Evolutionary conservation across 225 moss, liverwort and hornwort species (phyloP), one percentile per base, ranked within the genome.

Genomic region (Ulota crispa): DNA sequence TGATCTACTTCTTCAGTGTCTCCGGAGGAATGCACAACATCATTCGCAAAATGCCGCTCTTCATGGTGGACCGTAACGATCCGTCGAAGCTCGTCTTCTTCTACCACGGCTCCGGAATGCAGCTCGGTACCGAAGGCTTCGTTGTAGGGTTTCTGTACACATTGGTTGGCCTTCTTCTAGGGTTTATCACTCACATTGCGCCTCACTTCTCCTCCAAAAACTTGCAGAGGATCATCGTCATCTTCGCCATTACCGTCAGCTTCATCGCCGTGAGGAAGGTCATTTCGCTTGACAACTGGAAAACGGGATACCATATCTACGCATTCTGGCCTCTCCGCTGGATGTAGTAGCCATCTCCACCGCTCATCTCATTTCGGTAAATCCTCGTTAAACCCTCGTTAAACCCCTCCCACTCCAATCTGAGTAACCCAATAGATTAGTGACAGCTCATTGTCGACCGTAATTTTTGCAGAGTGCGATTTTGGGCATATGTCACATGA

Each of bases 21-120:
- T 96, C 96, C 7, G 96, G 96, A 9, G 96, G 96, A 20, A 96
- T 96, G 94, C 92, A 93, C 81, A 96, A 94, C 85, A 93, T 96
- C 56, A 96, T 96, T 31, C 83, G 94, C 59, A 89, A 88, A 75
- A 94, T 89, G 87, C 96, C 96, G 12, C 86, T 96, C 76, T 93
- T 90, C 80, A 91, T 89, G 90, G 30, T 70, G 15, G 92, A 96
- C 75, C 86, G 92, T 11, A 88, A 88, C 73, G 81, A 96, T 75
- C 96, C 93, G 32, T 86, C 85, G 14, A 94, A 92, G 86, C 86
- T 91, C 6, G 73, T 89, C 43, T 96, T 92, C 73, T 96, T 96
- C 85, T 92, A 93, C 57, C 94, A 89, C 0, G 92, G 91, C 39
- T 91, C 94, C 3, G 93, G 93, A 36, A 92, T 93, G 94, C 96